Evolutionary conservation across 805 yeast species (phyloP), one percentile per base, ranked within the genome.

Genomic region (Lachancea quebecensis): DNA sequence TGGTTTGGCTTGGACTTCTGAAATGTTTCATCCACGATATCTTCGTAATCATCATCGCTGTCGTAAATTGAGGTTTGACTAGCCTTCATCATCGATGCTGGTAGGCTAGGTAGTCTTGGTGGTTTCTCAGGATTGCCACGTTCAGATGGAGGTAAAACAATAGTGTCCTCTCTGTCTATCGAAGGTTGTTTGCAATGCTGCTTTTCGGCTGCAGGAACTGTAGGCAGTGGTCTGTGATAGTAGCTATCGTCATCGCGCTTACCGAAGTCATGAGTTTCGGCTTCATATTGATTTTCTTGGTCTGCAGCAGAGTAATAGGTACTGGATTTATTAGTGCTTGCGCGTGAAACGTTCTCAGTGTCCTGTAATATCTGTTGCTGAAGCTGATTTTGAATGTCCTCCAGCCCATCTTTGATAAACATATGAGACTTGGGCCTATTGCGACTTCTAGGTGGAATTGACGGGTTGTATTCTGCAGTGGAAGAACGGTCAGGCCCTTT

Each of bases 381-480:
- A 8, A 55, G 42, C 42, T 50, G 54, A 8, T 45, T 45, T 34
- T 55, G 55, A 9, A 55, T 54, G 25, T 50, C 52, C 16, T 55
- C 57, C 14, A 54, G 39, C 35, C 55, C 52, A 36, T 57, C 56
- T 34, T 55, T 55, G 17, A 58, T 49, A 39, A 54, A 55, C 12
- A 58, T 40, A 18, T 55, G 56, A 6, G 67, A 62, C 16, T 44
- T 49, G 10, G 67, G 67, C 46, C 68, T 57, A 16, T 58, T 55
- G 41, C 55, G 58, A 39, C 52, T 63, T 45, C 67, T 57, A 35
- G 62, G 62, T 8, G 68, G 68, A 3, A 59, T 55, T 2, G 64
- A 51, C 7, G 68, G 68, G 37, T 57, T 57, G 14, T 51, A 54
- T 17, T 44, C 50, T 10, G 50, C 46, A 9, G 50, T 49, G 36